phyloP scores from a whole-genome alignment of 495 filamentous ascomycete species.

The Neurospora sp. region DNA sequence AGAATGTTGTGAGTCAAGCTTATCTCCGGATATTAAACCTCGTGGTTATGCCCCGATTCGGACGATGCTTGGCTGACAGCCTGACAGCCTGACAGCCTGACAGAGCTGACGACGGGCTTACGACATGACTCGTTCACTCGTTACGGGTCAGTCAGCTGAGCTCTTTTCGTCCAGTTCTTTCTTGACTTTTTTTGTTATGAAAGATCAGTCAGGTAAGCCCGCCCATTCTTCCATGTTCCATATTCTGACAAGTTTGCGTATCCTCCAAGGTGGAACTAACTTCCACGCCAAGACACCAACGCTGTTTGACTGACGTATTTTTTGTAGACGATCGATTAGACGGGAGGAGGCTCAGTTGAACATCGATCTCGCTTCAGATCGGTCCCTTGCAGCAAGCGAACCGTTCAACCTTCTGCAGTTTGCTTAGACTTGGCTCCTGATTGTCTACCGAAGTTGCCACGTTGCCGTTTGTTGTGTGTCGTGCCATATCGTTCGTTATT shows the following conservation, averaged over 20 bases:
- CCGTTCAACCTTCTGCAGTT: not conserved
- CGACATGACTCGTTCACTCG: not conserved
- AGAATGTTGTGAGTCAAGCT: not conserved
- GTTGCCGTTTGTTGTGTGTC: not conserved
- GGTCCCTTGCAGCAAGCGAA: not conserved
- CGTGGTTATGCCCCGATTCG: not conserved
- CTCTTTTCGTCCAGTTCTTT: not conserved
- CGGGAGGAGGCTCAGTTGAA: not conserved
- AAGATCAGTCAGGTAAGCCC: not conserved
- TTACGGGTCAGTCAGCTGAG: not conserved
- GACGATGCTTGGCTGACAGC: not conserved
- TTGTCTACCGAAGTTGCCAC: not conserved
- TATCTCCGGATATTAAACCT: not conserved
- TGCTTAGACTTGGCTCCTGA: not conserved
- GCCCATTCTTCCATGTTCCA: not conserved
- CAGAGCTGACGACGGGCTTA: not conserved
- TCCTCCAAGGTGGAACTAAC: not conserved
- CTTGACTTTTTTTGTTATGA: not conserved
- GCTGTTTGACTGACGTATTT: not conserved
- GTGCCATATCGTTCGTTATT: not conserved
- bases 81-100: not conserved
- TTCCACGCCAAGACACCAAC: not conserved
- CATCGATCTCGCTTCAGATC: not conserved
- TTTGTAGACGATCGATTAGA: not conserved
- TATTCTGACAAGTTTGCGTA: not conserved